Base-by-base conservation (phyloP, 495 filamentous ascomycete species). In the Penicillium flavigenum region DNA sequence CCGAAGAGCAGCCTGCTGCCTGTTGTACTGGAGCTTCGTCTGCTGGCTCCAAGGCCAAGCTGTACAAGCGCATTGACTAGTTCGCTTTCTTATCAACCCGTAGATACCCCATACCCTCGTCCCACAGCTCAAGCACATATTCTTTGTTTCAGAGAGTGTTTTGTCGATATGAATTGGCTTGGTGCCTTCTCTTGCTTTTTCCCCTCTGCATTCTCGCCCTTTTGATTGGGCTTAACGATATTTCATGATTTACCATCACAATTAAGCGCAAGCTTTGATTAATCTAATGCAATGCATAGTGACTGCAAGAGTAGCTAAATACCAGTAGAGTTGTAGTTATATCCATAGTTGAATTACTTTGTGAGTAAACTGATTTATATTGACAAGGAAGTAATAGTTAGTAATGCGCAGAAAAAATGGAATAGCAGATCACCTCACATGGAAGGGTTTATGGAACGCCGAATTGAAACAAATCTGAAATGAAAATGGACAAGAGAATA, bases 51-150 rank as follows among this genome's bases (percentile, higher is more conserved):
- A 73, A 69, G 62, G 71, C 73, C 0, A 73, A 72, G 56, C 59
- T 77, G 24, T 77, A 74, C 46, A 76, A 72, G 53, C 63, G 72
- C 20, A 20, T 74, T 50, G 72, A 75, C 6, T 73, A 62, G 56
- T 34, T 32, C 26, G 27, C 38, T 34, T 56, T 11, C 20, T 46
- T 47, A 54, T 47, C 39, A 38, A 51, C 58, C 45, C 38, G 9
- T 46, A 38, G 31, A 57, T 56, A 56, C 41, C 36, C 49, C 7
- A 55, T 47, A 45, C 42, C 6, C 42, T 5, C 7, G 14, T 34
- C 12, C 14, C 14, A n/a, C 20, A 10, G 36, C 12, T 20, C 27
- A 32, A 48, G 6, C 22, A 26, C 10, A 14, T 14, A 19, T 17
- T 12, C 17, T 32, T 52, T 14, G 36, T 19, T 41, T 27, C 14